Evolutionary conservation across 371 early-diverging fungal genomes (phyloP), one percentile per base, ranked within the genome.

Genomic region (Mucor indicus): DNA sequence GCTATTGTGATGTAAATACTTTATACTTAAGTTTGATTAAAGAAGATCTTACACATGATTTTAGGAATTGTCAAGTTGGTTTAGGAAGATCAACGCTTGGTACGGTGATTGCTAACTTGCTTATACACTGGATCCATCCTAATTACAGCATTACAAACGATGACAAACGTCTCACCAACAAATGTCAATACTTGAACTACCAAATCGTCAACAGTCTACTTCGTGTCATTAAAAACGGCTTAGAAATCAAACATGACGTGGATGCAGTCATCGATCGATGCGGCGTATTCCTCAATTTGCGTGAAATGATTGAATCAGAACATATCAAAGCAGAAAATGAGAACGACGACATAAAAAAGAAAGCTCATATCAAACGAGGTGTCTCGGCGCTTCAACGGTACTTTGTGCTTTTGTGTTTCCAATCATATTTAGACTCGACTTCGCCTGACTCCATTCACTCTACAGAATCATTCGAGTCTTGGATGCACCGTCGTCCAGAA

Each of bases 21-120:
- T 22, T 4, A 15, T 19, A 9, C 3, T 13, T 11, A 9, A 21
- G 2, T 23, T 15, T 17, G 17, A 44, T 16, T 27, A 27, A 27
- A 27, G 29, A 27, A 11, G 5, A 27, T 27, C 5, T 7, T 27
- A 27, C 7, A 27, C 11, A 27, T 11, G 5, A 27, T 7, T 27
- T 27, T 27, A 79, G 75, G 44, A 83, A 83, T 41, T 82, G 82
- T 53, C 83, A 83, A 53, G 61, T 81, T 16, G 83, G 83, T 0
- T 24, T 75, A 4, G 83, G 83, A 11, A 61, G 84, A 13, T 77
- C 79, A 11, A 83, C 84, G 2, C 40, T 56, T 25, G 63, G 63
- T 7, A 62, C 62, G 8, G 60, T 75, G 10, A 60, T 77, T 27
- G 63, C 72, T 8, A 62, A 67, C 0, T 37, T 75, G 22, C 53